Evolutionary conservation across 768 basidiomycete genomes (phyloP), one percentile per base, ranked within the genome.

Genomic region (Agrocybe pediades): DNA sequence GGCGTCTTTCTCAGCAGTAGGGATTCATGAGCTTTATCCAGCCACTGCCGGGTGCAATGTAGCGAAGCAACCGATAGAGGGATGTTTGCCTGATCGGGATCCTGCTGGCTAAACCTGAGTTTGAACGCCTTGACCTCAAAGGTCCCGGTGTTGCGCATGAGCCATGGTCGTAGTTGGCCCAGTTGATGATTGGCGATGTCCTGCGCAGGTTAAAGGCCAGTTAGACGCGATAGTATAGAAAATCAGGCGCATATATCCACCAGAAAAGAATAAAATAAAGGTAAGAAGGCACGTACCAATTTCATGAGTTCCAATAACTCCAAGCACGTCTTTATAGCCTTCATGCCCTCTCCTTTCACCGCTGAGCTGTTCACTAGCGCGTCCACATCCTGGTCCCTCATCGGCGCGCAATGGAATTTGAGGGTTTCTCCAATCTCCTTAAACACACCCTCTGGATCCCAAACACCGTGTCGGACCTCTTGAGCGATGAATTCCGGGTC

Each of bases 151-250:
- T 86, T 85, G 54, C 86, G 83, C 61, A 91, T 80, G 52, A 97
- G 82, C 74, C 87, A 92, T n/a, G 93, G 92, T 46, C 94, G 87
- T n/a, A 95, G 79, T 26, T 90, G 87, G 65, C 93, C 89, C 26
- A 97, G 82, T 72, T 96, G 95, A 72, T 96, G 95, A 68, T 97
- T 97, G 23, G 95, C 95, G 57, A 97, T 95, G 69, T 97, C 95
- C 94, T 96, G 63, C n/a, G 39, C 65, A 20, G 20, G 39, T 29
- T 29, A 55, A 49, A 54, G 40, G 29, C 27, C 46, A 48, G 15
- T 41, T 41, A 49, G 42, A 54, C 44, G 19, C 2, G 19, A 53
- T 15, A 41, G 23, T 26, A 41, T 41, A 25, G 29, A 41, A n/a
- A 41, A 40, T 21, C 24, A 25, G 55, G 60, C 44, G 54, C 64